Evolutionary conservation across 345 rosid genomes (phyloP), one percentile per base, ranked within the genome.

Genomic region (Pugionium dolabratum): DNA sequence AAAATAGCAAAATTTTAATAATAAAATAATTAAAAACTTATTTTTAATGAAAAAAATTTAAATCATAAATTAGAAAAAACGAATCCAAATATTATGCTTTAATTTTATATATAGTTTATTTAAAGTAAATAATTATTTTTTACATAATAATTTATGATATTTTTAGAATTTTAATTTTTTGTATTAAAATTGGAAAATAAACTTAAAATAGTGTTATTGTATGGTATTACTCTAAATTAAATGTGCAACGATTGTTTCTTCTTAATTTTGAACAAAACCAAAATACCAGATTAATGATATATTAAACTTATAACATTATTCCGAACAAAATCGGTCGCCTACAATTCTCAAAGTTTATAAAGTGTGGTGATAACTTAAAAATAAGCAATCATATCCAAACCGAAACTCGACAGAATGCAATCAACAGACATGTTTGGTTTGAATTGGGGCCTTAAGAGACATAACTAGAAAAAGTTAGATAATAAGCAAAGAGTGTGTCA

Each of bases 371-470:
- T 10, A 49, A 52, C 10, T 3, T 1, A 45, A 45, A 29, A 43
- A 28, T 7, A 9, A 53, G 32, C 53, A 35, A 44, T 45, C 33
- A 53, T 47, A 35, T 49, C 32, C 30, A 49, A 64, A 57, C 59
- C 25, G 18, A 72, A 64, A 50, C 46, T 42, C 75, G 71, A 72
- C 60, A 57, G 33, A 49, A 66, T 72, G 71, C 18, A 71, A 35
- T 58, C 18, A 71, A 35, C 50, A 8, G 47, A 72, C 61, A 72
- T 65, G 71, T 58, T 51, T 57, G 61, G 71, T 51, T 58, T 42
- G 10, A 43, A 50, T 64, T 50, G 71, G 71, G 55, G 58, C 36
- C 61, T 18, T 34, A 11, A 48, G 65, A 44, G 54, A 72, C 66
- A 65, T 7, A 35, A 36, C 54, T 57, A 42, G 5, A 58, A 54